A percentile compares a stretch with the other conserved stretches of the same genome.
phyloP scores from a whole-genome alignment of 78 protist genomes.

The Diacronema lutheri region DNA sequence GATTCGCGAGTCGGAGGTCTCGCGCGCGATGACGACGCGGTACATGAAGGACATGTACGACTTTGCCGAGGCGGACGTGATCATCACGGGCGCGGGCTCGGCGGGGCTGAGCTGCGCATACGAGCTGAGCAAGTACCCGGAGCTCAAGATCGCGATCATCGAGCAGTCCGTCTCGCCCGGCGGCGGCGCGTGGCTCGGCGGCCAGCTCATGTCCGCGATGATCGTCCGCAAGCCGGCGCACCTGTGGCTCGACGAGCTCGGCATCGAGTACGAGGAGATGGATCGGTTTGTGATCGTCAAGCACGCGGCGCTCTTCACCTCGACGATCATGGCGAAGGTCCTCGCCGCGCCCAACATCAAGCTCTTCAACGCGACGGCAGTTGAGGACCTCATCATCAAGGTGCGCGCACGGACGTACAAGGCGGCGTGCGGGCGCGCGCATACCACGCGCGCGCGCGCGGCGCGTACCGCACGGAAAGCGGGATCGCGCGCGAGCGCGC shows the following conservation, averaged over 20 bases:
- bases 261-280: slow-evolving; percentile 26
- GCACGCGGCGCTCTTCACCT: slow-evolving; percentile 41
- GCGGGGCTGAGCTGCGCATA: slow-evolving; percentile 25
- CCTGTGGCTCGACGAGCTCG: slow-evolving; percentile 28
- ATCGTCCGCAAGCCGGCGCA: slow-evolving; percentile 40
- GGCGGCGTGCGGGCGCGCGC: too few species aligned
- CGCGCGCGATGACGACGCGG: slow-evolving; percentile 20
- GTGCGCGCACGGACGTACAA: too few species aligned
- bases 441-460: not conserved
- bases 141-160: slow-evolving; percentile 14
- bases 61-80: slow-evolving; percentile 28
- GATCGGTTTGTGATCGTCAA: slow-evolving; percentile 24
- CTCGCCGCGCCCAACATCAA: slow-evolving; percentile 19
- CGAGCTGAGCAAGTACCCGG: slow-evolving; percentile 22
- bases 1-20: slow-evolving; percentile 10
- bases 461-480: not conserved
- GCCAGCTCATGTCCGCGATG: slow-evolving; percentile 40
- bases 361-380: slow-evolving; percentile 41
- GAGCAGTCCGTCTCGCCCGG: slow-evolving; percentile 23
- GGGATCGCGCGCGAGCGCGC: not conserved
- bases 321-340: slow-evolving; percentile 12
- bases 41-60: slow-evolving; percentile 33
- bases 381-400: slow-evolving; percentile 33
- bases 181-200: slow-evolving; percentile 44
- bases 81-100: slow-evolving; percentile 28